Base-by-base conservation (phyloP, 2,329 filamentous ascomycete species). In the Magnaporthiopsis rhizophila region DNA sequence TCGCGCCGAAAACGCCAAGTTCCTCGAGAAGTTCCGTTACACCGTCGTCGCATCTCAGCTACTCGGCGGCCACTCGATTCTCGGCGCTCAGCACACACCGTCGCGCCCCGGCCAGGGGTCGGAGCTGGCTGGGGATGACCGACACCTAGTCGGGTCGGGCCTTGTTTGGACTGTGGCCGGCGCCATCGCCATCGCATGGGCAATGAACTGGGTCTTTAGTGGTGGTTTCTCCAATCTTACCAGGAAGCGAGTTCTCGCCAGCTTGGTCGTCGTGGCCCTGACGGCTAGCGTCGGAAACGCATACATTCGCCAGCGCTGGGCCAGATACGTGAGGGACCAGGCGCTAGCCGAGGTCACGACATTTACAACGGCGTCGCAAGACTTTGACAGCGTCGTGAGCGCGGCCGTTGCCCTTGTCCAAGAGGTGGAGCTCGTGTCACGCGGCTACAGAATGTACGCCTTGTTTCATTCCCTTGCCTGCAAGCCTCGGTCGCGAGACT, bases 391-490 rank as follows among this genome's bases (percentile, higher is more conserved):
- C 57, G 88, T 89, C 28, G 87, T 86, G 57, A 87, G 88, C 56
- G 89, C 91, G 38, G 89, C 91, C 2, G 80, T 97, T 64, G 87
- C 89, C 53, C 83, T 97, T 66, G 89, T 97, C 67, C 93, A 97
- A 74, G 93, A 97, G 76, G 92, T 97, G n/a, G 93, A 97, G 77
- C 82, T 97, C 38, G 92, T 97, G 32, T 96, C 93, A 36, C 86
- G 93, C 69, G 93, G 93, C 28, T 97, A 96, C 75, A 84, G 91
- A 77, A 82, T 97, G 87, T 92, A 76, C 75, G 87, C 78, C 30
- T 61, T 21, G 7, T 30, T 4, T 1, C 60, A 18, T 34, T 58
- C 36, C 34, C 26, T 21, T 6, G 15, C 45, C 1, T 11, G n/a
- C 18, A 21, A 21, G 38, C 5, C 15, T 8, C 30, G 30, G 2